Evolutionary conservation across 768 basidiomycete genomes (phyloP), one percentile per base, ranked within the genome.

Genomic region (Lentinula guzmanii): DNA sequence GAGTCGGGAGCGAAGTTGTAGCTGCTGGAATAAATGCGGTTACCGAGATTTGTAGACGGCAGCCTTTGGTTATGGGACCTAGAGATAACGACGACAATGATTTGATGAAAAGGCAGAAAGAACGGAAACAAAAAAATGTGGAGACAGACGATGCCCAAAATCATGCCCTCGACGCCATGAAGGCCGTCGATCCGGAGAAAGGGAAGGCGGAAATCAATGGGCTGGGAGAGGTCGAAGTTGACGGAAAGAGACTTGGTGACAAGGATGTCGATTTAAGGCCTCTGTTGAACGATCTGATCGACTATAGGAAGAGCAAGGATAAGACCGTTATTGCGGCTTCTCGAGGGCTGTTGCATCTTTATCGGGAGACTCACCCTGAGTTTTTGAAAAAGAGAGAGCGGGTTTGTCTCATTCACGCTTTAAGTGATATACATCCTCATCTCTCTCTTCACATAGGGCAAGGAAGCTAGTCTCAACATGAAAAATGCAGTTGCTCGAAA

Each of bases 11-110:
- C 66, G 95, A 98, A 72, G 94, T 98, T 68, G 90, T 98, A 63
- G 87, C 95, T 1, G 97, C 96, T 0, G 97, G 97, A n/a, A 76
- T 99, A 64, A 99, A 99, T 72, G 84, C 93, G 15, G 93, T 99
- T 45, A 82, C 95, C 34, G 96, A 98, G 72, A 85, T 99, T n/a
- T 97, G 94, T 71, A 74, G 91, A 35, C 75, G 96, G 42, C 97
- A 99, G 70, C 93, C 96, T 4, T 95, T 94, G 93, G 86, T 91
- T 58, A 98, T 99, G 90, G 58, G 58, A n/a, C 58, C 58, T 33
- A 59, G 45, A 34, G 58, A 59, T 21, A 18, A 34, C 15, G 58
- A 59, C 21, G 93, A 96, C 65, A 93, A 93, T 65, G 96, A 98
- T 68, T 13, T 28, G 39, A 3, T 10, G 55, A 41, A n/a, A 56